Conservation (phyloP, 176 grass and related monocot species). For the Lolium perenne region DNA sequence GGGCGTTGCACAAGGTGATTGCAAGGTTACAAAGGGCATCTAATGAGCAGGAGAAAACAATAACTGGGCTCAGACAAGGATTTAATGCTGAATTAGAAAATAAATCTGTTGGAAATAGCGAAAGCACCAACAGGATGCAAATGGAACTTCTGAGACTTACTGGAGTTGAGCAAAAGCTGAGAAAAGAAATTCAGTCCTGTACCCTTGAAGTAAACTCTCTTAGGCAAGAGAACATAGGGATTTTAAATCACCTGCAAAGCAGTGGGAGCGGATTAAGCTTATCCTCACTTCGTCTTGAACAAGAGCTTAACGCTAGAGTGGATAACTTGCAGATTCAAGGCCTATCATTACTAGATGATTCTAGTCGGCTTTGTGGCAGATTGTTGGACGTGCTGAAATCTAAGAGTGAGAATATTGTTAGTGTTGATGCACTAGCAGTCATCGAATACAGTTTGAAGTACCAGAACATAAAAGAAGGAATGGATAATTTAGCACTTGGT, state of each 20-base stretch:
- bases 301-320: constrained; percentile 59
- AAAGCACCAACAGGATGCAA: constrained; percentile 44
- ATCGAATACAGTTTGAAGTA: constrained; percentile 61
- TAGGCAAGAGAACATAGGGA: constrained; percentile 58
- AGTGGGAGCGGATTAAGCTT: constrained; percentile 34
- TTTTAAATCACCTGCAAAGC: constrained; percentile 53
- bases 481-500: constrained; percentile 65
- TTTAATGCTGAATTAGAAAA: constrained; percentile 51
- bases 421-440: constrained; percentile 40
- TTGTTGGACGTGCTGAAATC: constrained; percentile 66
- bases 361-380: constrained; percentile 49
- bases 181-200: constrained; percentile 64
- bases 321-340: constrained; percentile 59
- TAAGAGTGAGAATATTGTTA: constrained; percentile 39
- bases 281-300: constrained; percentile 56
- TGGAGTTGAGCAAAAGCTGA: constrained; percentile 67
- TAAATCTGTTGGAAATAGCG: constrained; percentile 43
- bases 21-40: constrained; percentile 61
- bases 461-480: constrained; percentile 57
- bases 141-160: constrained; percentile 75
- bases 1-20: constrained; percentile 56
- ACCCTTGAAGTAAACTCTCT: constrained; percentile 57
- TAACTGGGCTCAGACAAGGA: constrained; percentile 62
- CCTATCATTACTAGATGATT: constrained; percentile 60
- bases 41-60: constrained; percentile 78